A percentile compares a stretch with the other conserved stretches of the same genome.
These are phyloP conservation scores for Orbilia oligospora DNA, from an alignment of 2,329 filamentous ascomycete species.

Conservation along the genomic window DNA sequence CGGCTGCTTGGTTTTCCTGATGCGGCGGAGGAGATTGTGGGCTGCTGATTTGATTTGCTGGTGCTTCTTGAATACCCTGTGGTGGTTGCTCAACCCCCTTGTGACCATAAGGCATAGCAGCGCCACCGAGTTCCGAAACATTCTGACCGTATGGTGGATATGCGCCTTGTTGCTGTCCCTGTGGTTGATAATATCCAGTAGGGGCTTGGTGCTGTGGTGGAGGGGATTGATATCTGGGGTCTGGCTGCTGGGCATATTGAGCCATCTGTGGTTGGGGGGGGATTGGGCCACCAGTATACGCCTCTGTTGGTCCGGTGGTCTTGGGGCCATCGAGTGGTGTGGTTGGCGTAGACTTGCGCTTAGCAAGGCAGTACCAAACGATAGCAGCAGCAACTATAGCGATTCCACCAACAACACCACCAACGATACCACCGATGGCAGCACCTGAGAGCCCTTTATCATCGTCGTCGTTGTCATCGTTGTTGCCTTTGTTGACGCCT, in stretches of 20 bases:
- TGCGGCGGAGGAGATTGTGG: conserved; percentile 33
- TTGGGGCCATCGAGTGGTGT: neutral
- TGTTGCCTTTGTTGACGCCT: neutral
- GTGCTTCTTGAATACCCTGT: conserved; percentile 52
- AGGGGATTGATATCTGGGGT: conserved; percentile 38
- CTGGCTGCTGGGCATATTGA: conserved; percentile 24
- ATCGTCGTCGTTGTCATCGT: neutral
- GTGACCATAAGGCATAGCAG: conserved; percentile 56
- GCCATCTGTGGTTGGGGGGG: conserved; percentile 59
- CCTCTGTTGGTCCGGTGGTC: conserved; percentile 33
- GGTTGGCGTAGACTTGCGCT: conserved; percentile 20
- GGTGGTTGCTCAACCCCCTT: conserved; percentile 51
- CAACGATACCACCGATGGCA: conserved; percentile 57
- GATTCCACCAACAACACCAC: conserved; percentile 52
- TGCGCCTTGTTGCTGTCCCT: conserved; percentile 27
- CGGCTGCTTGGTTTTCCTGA: conserved; percentile 27
- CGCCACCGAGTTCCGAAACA: conserved; percentile 52
- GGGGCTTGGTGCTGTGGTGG: conserved; percentile 35
- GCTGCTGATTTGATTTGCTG: conserved; percentile 27
- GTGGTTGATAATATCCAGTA: conserved; percentile 46
- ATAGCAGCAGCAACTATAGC: conserved; percentile 45
- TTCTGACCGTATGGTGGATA: conserved; percentile 50
- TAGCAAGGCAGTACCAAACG: conserved; percentile 55
- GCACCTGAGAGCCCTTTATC: conserved; percentile 41
- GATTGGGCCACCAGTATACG: conserved; percentile 56